These are phyloP conservation scores for Globisporangium uncinulatum DNA, from an alignment of 352 stramenopile genomes.

Conservation along the genomic window DNA sequence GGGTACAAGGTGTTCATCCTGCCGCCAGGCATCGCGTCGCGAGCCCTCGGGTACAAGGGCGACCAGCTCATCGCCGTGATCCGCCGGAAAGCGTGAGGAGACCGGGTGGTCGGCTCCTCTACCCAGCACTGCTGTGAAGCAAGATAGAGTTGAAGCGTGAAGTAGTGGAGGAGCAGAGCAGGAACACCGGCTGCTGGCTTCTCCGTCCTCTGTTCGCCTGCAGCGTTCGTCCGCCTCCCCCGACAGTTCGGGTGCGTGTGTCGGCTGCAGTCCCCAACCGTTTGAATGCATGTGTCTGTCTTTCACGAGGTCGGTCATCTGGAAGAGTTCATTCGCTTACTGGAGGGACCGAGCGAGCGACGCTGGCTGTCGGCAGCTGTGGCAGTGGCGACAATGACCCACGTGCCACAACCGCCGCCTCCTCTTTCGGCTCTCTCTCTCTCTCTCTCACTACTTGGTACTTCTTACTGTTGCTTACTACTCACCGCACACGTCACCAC, in stretches of 20 bases:
- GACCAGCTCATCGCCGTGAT: constrained; percentile 67
- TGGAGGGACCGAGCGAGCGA: no score
- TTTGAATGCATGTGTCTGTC: neutral
- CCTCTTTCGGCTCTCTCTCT: neutral
- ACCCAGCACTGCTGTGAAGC: no score
- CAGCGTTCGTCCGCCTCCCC: no score
- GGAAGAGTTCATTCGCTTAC: no score
- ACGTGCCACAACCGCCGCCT: neutral
- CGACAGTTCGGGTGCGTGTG: no score
- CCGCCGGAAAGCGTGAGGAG: constrained; percentile 18
- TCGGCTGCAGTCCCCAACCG: neutral
- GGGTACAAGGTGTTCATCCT: constrained; percentile 78
- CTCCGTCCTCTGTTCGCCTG: no score
- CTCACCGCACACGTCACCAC: no score
- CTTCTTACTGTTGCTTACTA: no score
- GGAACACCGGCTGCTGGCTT: no score
- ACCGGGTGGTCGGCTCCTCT: no score
- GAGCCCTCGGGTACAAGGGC: constrained; percentile 67
- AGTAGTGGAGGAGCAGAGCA: no score
- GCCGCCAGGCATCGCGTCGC: constrained; percentile 49
- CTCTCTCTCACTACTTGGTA: neutral
- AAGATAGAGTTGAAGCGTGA: no score
- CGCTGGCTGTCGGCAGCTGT: neutral
- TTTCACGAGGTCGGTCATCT: neutral
- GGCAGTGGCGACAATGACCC: neutral